Percentiles rank a stretch among this genome's conserved stretches.
Evolutionary conservation across 371 early-diverging fungal species (phyloP).

Genomic region (Actinomortierella ambigua): DNA sequence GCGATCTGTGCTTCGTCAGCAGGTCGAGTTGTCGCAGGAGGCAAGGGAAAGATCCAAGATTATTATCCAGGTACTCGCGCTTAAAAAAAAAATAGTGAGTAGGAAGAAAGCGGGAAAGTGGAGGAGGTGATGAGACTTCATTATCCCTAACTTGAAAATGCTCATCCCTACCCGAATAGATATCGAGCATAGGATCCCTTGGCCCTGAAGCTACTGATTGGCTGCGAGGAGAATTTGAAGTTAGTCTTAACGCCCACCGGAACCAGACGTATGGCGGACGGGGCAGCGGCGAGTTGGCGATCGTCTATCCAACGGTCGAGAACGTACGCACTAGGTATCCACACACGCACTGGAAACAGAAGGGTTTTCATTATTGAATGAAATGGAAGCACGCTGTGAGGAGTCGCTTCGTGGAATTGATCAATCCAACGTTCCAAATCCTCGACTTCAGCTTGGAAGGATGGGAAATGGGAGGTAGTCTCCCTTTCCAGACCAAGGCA

Average conservation of each 20-base stretch:
- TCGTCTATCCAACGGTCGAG: constrained; percentile 67
- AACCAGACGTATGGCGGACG: constrained; percentile 15
- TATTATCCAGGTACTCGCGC: constrained; percentile 48
- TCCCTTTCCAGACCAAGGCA: constrained; percentile 53
- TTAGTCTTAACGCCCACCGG: constrained; percentile 32
- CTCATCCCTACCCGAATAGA: constrained; percentile 40
- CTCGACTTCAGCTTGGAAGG: constrained; percentile 49
- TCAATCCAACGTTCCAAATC: constrained; percentile 5
- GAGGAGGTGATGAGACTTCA: neutral
- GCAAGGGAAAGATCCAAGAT: constrained; percentile 40
- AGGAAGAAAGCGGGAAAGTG: neutral
- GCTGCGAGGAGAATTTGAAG: constrained; percentile 37
- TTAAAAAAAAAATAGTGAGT: neutral
- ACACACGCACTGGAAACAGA: too few relatives aligned
- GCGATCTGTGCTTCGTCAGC: constrained; percentile 44
- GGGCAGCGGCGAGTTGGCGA: constrained; percentile 47
- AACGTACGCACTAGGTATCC: constrained; percentile 62
- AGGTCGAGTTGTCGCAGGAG: constrained; percentile 39
- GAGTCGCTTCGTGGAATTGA: neutral
- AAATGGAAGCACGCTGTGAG: too few relatives aligned
- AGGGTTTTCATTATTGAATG: too few relatives aligned
- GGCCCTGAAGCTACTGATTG: constrained; percentile 42
- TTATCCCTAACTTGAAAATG: too few relatives aligned
- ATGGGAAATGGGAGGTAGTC: constrained; percentile 52
- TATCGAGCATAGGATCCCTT: constrained; percentile 64